phyloP scores from a whole-genome alignment of 148 eudicot genomes.

The Fagopyrum esculentum region DNA sequence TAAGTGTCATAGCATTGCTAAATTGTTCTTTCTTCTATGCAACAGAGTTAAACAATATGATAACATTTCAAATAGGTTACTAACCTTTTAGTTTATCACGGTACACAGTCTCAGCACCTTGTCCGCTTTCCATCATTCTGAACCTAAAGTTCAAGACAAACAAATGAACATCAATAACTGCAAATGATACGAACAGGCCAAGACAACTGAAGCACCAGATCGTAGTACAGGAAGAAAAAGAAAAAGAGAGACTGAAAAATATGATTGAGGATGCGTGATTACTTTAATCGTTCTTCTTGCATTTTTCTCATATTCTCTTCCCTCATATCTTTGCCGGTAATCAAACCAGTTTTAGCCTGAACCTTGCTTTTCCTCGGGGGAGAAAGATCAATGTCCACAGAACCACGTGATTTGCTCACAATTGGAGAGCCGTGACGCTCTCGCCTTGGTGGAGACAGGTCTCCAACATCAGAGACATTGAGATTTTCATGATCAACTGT shows the following conservation, averaged over 20 bases:
- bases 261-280: slow-evolving; percentile 14
- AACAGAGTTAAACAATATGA: neutral
- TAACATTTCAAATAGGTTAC: neutral
- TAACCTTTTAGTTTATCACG: slow-evolving; percentile 64
- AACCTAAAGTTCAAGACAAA: slow-evolving; percentile 37
- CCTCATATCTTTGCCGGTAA: slow-evolving; percentile 65
- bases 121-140: slow-evolving; percentile 60
- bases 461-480: slow-evolving; percentile 15
- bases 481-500: slow-evolving; percentile 11
- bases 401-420: slow-evolving; percentile 14
- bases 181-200: neutral
- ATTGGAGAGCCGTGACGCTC: slow-evolving; percentile 20
- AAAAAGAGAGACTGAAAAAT: neutral
- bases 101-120: slow-evolving; percentile 71
- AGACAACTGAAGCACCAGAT: neutral
- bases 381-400: slow-evolving; percentile 45
- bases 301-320: slow-evolving; percentile 55
- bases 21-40: slow-evolving; percentile 1
- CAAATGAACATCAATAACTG: neutral
- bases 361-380: slow-evolving; percentile 51
- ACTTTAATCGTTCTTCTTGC: slow-evolving; percentile 63
- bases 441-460: slow-evolving; percentile 51
- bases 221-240: neutral
- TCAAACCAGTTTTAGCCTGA: slow-evolving; percentile 61
- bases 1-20: neutral